A percentile compares a stretch with the other conserved stretches of the same genome.
Evolutionary conservation across 331 rosid genomes (phyloP).

Genomic region (Ulmus americana): DNA sequence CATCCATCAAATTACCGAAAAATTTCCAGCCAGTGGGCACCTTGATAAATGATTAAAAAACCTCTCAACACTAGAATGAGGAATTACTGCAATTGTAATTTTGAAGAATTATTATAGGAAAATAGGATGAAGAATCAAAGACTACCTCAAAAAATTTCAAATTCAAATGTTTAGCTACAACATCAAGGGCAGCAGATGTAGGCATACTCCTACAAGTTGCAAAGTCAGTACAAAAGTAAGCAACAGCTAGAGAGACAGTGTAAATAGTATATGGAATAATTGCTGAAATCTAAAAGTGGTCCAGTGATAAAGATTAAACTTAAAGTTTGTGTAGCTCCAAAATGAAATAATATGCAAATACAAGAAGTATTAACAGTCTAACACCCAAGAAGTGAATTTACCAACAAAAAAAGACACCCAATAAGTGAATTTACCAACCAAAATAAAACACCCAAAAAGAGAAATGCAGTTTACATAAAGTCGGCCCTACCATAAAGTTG

Average conservation of each 20-base stretch:
- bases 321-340: not conserved
- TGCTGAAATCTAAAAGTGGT: not conserved
- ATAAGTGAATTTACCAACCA: too few relatives aligned
- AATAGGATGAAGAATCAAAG: slow-evolving; percentile 8
- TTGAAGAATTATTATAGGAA: not conserved
- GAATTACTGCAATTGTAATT: slow-evolving; percentile 2
- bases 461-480: too few relatives aligned
- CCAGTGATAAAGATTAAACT: not conserved
- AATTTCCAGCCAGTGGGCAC: slow-evolving; percentile 99
- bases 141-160: slow-evolving; percentile 91
- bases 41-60: slow-evolving; percentile 35
- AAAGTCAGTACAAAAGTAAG: slow-evolving; percentile 9
- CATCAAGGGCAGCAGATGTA: slow-evolving; percentile 99
- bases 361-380: not conserved
- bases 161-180: slow-evolving; percentile 85
- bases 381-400: not conserved
- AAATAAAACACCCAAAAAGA: too few relatives aligned
- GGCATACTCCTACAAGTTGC: slow-evolving; percentile 89
- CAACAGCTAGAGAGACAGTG: not conserved
- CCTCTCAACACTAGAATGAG: slow-evolving; percentile 10
- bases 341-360: not conserved
- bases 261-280: not conserved
- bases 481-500: too few relatives aligned
- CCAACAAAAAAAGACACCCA: too few relatives aligned
- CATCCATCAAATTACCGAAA: slow-evolving; percentile 97